These are phyloP conservation scores for Lithohypha guttulata DNA, from an alignment of 2,329 filamentous ascomycete species.

Conservation along the genomic window DNA sequence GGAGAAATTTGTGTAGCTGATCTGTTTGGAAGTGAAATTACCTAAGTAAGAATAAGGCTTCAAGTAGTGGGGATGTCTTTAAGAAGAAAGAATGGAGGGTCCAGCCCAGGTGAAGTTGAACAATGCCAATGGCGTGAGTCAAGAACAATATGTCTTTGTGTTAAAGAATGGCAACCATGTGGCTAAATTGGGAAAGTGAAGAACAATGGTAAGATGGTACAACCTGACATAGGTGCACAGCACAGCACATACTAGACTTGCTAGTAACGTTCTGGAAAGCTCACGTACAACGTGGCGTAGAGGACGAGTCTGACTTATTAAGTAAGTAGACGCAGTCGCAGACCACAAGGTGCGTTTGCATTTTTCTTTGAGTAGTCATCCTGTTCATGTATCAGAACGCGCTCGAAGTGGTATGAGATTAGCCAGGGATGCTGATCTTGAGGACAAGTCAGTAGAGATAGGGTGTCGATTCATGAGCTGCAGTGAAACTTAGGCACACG, in stretches of 20 bases:
- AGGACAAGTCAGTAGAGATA: constrained; percentile 11
- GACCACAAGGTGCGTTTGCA: no score
- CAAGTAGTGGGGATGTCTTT: neutral
- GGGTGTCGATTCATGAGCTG: neutral
- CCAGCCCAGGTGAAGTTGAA: constrained; percentile 4
- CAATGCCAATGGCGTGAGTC: constrained; percentile 9
- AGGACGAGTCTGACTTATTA: constrained; percentile 1
- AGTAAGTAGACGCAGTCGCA: neutral
- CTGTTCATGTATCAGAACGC: constrained; percentile 7
- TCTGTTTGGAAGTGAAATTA: no score
- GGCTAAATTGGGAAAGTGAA: constrained; percentile 1
- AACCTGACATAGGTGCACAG: neutral
- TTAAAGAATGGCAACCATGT: constrained; percentile 3
- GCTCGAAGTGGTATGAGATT: constrained; percentile 5
- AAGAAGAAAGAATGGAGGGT: neutral
- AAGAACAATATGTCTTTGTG: constrained; percentile 3
- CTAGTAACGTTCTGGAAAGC: no score
- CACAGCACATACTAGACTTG: no score
- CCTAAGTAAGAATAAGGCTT: no score
- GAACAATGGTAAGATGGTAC: neutral
- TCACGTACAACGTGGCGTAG: no score
- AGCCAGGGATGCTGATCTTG: constrained; percentile 5
- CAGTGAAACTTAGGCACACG: constrained; percentile 5
- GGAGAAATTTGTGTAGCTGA: no score
- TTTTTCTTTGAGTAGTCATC: no score